Base-by-base conservation (phyloP, 306 rosid genomes). In the Cercis canadensis region DNA sequence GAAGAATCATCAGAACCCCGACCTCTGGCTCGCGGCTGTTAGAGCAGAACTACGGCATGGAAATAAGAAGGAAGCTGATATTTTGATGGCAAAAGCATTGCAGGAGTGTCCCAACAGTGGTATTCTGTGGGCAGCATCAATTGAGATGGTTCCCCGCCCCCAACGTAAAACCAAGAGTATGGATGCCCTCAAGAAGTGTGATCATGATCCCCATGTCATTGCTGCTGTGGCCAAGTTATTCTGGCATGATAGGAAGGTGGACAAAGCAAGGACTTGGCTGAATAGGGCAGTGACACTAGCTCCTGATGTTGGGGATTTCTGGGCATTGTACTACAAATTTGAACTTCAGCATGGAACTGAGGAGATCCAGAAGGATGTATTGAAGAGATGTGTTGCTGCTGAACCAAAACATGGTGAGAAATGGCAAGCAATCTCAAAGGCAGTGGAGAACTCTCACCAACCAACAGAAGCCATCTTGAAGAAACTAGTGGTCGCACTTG, bases 361-460 rank as follows among this genome's bases (percentile, higher is more conserved):
- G 32, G 98, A 92, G 63, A 87, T 40, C 72, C 96, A 92, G 76
- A 92, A 87, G 82, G 92, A 92, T 65, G 90, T 92, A 51, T 73
- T 89, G 49, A 84, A 69, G 71, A 87, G 94, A 67, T 92, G 92
- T 53, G 68, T 83, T 34, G 83, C 88, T 66, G 95, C 98, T 29
- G 95, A 92, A 78, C 97, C 98, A 41, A 92, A 92, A 80, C 95
- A 89, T 64, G 98, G 98, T 57, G 96, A 92, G 84, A 89, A 86
- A 72, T 92, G 98, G 96, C 98, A 92, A 71, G 79, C 77, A 1
- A 78, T 87, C 72, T 83, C 94, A 1, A 92, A 92, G 84, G 92
- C 96, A 7, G 95, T 92, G 44, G 98, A 92, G 83, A 89, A 92
- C 60, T 92, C 96, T 51, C 98, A 92, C 80, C 98, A 89, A 54